Evolutionary conservation across 768 basidiomycete genomes (phyloP), one percentile per base, ranked within the genome.

Genomic region (Thelephora ganbajun): DNA sequence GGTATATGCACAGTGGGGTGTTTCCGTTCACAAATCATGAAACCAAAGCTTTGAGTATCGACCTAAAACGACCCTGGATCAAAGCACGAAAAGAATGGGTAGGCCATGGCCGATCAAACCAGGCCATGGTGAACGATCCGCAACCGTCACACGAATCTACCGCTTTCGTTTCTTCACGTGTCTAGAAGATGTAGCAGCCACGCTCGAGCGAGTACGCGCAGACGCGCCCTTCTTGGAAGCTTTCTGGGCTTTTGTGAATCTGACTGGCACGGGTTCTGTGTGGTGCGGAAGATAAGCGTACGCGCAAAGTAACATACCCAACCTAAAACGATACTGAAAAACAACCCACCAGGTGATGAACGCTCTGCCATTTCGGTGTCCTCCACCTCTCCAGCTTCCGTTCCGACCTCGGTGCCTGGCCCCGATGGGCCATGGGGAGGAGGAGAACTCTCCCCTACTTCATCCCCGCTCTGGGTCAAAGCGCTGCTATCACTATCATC

Each of bases 401-500:
- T 82, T 9, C 78, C 73, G 2, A 56, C 75, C 54, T 87, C 85
- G 3, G 84, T 83, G 23, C 74, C 82, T 2, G 83, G 85, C 14
- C 77, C 69, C 30, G 77, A 70, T 52, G 83, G 85, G 33, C 76
- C 80, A 56, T 74, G 67, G 0, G 79, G 77, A 7, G 79, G 80
- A 20, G 73, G 77, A 14, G 62, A 67, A 5, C 63, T 65, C 42
- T 69, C 75, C 57, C 39, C 22, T 22, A 11, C 39, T 2, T 89
- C 86, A 48, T 88, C 86, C 6, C 78, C 83, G 51, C 83, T 87
- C 58, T 83, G 79, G 3, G 85, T 89, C 56, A 89, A 60, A 22
- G 82, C 86, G 53, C 86, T 88, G 56, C 83, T 85, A 53, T 88
- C 86, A 57, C 86, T 88, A 56, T 89, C 84, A 2, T 87, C 74